A percentile compares a stretch with the other conserved stretches of the same genome.
Conservation (phyloP, 1,284 basidiomycete species). For the Cutaneotrichosporon cavernicola region DNA sequence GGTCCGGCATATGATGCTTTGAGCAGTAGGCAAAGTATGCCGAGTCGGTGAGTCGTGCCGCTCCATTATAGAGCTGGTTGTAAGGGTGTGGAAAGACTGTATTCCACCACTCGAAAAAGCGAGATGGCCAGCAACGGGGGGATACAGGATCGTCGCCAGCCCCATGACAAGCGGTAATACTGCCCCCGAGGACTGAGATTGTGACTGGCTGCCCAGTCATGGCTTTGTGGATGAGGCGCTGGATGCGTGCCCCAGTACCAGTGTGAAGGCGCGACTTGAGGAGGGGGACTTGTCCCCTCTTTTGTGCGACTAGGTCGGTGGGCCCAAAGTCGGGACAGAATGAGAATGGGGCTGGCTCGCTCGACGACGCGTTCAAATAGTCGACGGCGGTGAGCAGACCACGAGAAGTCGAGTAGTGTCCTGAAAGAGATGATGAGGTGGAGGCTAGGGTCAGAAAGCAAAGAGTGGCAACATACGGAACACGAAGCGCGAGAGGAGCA, state of each 20-base stretch:
- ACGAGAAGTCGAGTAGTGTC: conserved; percentile 22
- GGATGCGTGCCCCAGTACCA: conserved; percentile 77
- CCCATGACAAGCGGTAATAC: conserved; percentile 88
- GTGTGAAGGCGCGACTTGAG: conserved; percentile 75
- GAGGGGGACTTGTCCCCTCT: conserved; percentile 72
- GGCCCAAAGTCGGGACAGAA: conserved; percentile 87
- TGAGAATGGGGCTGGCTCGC: conserved; percentile 70
- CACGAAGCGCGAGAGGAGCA: conserved; percentile 65
- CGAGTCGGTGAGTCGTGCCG: conserved; percentile 81
- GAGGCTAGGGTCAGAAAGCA: conserved; percentile 4
- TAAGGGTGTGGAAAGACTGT: conserved; percentile 89
- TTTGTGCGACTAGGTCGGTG: conserved; percentile 69
- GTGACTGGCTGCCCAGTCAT: conserved; percentile 83
- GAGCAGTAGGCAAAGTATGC: conserved; percentile 92
- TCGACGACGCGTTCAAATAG: conserved; percentile 55
- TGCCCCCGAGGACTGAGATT: conserved; percentile 85
- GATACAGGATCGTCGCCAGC: conserved; percentile 87
- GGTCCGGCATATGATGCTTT: conserved; percentile 83
- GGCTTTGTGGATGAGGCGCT: conserved; percentile 78
- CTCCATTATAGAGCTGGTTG: conserved; percentile 93
- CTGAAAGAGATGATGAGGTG: background rate
- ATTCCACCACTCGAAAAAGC: conserved; percentile 95
- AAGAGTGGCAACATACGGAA: conserved; percentile 44
- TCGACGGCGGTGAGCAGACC: conserved; percentile 32
- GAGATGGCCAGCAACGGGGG: conserved; percentile 80